phyloP scores from a whole-genome alignment of 805 yeast genomes.

The Yamadazyma ubonensis region DNA sequence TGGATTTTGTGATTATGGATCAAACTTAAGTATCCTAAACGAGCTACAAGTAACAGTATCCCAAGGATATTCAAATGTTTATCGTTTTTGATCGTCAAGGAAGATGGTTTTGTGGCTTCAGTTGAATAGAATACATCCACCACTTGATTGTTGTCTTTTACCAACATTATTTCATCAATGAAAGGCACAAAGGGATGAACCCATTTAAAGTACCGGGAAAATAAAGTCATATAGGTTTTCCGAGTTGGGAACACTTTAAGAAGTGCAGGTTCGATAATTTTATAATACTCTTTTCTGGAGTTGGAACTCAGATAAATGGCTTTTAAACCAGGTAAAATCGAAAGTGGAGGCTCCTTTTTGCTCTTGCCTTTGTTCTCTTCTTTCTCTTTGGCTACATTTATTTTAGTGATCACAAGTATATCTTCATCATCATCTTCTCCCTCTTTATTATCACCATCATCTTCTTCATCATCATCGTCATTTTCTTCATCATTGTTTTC shows the following conservation, averaged over 20 bases:
- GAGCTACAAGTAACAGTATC: slow-evolving; percentile 26
- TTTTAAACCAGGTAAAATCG: slow-evolving; percentile 23
- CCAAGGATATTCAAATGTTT: slow-evolving; percentile 32
- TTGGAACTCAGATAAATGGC: slow-evolving; percentile 21
- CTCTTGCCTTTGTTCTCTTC: slow-evolving; percentile 6
- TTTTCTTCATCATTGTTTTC: slow-evolving; percentile 6
- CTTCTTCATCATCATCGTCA: slow-evolving; percentile 14
- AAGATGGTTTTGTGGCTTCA: slow-evolving; percentile 18
- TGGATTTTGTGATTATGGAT: slow-evolving; percentile 32
- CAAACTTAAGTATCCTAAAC: slow-evolving; percentile 40
- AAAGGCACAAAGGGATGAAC: slow-evolving; percentile 42
- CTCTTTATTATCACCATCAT: slow-evolving; percentile 13
- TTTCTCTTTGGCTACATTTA: slow-evolving; percentile 18
- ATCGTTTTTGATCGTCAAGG: slow-evolving; percentile 27
- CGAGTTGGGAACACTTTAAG: slow-evolving; percentile 30
- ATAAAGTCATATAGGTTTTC: slow-evolving; percentile 25
- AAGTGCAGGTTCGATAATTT: slow-evolving; percentile 27
- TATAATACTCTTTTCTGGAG: slow-evolving; percentile 25
- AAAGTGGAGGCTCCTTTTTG: slow-evolving; percentile 3
- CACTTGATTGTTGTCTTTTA: slow-evolving; percentile 24
- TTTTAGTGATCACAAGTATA: slow-evolving; percentile 27
- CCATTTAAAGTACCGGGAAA: slow-evolving; percentile 35
- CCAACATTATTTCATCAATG: slow-evolving; percentile 28
- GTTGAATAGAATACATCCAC: slow-evolving; percentile 24
- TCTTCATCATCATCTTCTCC: slow-evolving; percentile 29